Evolutionary conservation across 176 grass and related monocot genomes (phyloP), one percentile per base, ranked within the genome.

Genomic region (Oropetium thomaeum): DNA sequence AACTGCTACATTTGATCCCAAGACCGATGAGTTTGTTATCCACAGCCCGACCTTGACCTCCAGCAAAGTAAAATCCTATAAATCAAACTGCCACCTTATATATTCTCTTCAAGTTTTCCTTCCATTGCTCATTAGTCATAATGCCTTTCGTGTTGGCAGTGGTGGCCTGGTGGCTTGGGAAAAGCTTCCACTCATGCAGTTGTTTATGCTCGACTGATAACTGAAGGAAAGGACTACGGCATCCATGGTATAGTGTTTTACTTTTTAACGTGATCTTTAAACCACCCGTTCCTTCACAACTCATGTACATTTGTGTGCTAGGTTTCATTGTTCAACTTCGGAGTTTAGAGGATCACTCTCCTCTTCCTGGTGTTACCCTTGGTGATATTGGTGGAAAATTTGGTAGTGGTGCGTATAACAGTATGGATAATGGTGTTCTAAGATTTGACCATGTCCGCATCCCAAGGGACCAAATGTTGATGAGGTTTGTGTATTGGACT

Each of bases 341-440:
- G 78, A 95, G 91, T 82, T 90, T 99, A 71, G 92, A 99, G 67
- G 92, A 99, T 47, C 96, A 99, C 73, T 88, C 84, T 14, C 96
- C 96, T 5, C 91, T 99, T 79, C 92, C 92, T 76, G 96, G 96
- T 52, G 72, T 99, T 51, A 92, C 82, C 41, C 66, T 95, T 51
- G 96, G 96, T 92, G 96, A 99, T 86, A 99, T 99, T 75, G 96
- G 96, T 47, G 78, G 81, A 23, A 99, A 99, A 72, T 99, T 99
- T 82, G 96, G 96, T 53, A 97, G 89, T 30, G 95, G 88, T 67
- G 95, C 95, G 44, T 99, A 95, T 76, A 99, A 99, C 76, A 92
- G 86, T 59, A 99, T 95, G 96, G 96, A 99, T 67, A 99, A 99
- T 86, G 92, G 96, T 67, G 84, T 99, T 87, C 72, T 99, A 32